Base-by-base conservation (phyloP, 2,329 filamentous ascomycete species). In the Colletotrichum neosansevieriae region DNA sequence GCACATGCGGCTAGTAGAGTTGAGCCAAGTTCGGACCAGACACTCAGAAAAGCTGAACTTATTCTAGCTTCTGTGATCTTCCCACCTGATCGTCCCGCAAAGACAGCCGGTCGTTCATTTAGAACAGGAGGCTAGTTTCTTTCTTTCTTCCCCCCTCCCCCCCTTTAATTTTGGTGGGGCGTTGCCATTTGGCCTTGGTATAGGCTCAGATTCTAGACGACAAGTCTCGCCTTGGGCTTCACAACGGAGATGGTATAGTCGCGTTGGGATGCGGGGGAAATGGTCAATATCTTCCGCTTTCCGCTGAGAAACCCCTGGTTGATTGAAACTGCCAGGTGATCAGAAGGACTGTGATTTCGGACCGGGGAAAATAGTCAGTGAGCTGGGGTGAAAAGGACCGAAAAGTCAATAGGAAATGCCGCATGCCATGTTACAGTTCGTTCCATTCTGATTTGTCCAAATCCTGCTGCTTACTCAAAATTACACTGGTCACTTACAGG, bases 401-500 rank as follows among this genome's bases (percentile, higher is more conserved):
- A 36, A 36, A 53, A 13, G 32, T 34, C 19, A 49, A 58, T 19
- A 21, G 36, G 36, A n/a, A 42, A 49, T 49, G 49, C 21, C 47
- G 40, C 51, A 34, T 53, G 21, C 24, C 47, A 45, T 54, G 24
- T 45, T 60, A 38, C n/a, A 42, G 53, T 24, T 51, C n/a, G 42
- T 21, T 24, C 42, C 10, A 21, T 54, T 54, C 34, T 38, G 19
- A 10, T 45, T 45, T 45, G 40, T 19, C 32, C 32, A 36, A 42
- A 29, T 9, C 29, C 29, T 29, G 29, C 29, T 47, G 17, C 51
- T 60, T 51, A 19, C 56, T 58, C 24, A 29, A 32, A 19, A 29
- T 53, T 60, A 40, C 47, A 62, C 38, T 62, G 19, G 29, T 60
- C 49, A 50, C 45, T 59, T 47, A 65, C 62, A 53, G n/a, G 17